Conservation (phyloP, 192 early-diverging fungal species). For the Helicostylum pulchrum region DNA sequence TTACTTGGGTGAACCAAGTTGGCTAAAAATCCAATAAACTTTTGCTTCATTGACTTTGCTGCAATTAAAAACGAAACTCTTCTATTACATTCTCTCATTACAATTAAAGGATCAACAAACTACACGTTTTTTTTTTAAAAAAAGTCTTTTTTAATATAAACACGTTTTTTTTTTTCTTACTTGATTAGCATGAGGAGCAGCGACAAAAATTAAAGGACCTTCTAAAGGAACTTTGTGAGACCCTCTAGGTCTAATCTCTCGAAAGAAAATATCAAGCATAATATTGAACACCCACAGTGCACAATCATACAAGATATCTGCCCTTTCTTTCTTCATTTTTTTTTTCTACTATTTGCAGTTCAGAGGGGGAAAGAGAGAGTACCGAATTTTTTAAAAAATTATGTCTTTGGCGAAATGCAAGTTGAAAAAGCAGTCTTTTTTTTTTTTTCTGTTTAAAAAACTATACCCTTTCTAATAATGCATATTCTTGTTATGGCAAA, state of each 20-base stretch:
- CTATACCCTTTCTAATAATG: too few relatives aligned
- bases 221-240: constrained; percentile 76
- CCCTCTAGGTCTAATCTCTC: constrained; percentile 84
- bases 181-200: constrained; percentile 76
- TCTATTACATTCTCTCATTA: constrained; percentile 78
- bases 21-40: constrained; percentile 79
- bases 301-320: constrained; percentile 57
- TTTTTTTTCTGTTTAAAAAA: too few relatives aligned
- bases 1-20: constrained; percentile 72
- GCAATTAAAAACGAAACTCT: constrained; percentile 79
- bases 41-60: constrained; percentile 84
- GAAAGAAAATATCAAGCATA: constrained; percentile 78
- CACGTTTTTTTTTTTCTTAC: constrained; percentile 24
- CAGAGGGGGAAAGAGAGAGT: too few relatives aligned
- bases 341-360: too few relatives aligned
- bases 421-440: too few relatives aligned
- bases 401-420: too few relatives aligned
- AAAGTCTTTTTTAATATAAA: neutral
- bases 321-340: constrained; percentile 7
- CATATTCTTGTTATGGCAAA: too few relatives aligned
- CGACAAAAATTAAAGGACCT: constrained; percentile 96
- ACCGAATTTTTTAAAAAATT: too few relatives aligned
- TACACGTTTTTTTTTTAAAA: constrained; percentile 36
- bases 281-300: constrained; percentile 65
- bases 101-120: constrained; percentile 93